Evolutionary conservation across 495 filamentous ascomycete species (phyloP), one percentile per base, ranked within the genome.

Genomic region (Schizothecium vesticola): DNA sequence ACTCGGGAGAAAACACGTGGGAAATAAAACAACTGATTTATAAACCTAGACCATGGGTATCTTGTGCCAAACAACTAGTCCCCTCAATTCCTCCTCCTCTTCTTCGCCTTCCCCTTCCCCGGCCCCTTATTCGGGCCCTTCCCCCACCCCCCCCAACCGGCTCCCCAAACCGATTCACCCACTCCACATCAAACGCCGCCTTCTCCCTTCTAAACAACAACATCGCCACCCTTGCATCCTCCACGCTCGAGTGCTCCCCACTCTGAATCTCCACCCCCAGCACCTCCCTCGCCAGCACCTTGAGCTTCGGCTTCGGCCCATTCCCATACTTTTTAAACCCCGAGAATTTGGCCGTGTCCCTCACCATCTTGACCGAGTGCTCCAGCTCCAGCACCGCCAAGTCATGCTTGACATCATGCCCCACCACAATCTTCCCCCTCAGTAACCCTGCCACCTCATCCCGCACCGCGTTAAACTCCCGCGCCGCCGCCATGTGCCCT

Each of bases 161-260:
- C 51, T 83, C 77, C 25, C 87, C 86, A 80, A 85, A 88, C 70
- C 87, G 85, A 69, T 86, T 87, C 69, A 86, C 79, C 76, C 93
- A 86, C 74, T 96, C 90, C 57, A 84, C 77, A 73, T 99, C 95
- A 74, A 98, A 97, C 13, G 84, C 89, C 56, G 86, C 83, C 79
- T 96, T 98, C 70, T 91, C 87, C 61, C 86, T 84, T 69, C 90
- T 82, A 73, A 96, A 97, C 59, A 98, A 78, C 59, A 91, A 80
- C 92, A 99, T 97, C 7, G 92, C 88, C 26, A 90, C 92, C 72
- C 92, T 80, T 2, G 95, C 94, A 84, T 99, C 95, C 80, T 97
- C 93, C 59, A 97, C 79, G 70, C 84, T 86, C 19, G 81, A 85
- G 73, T 87, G 85, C 71, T 91, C 67, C 76, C 92, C 92, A 3